Evolutionary conservation across 2,329 filamentous ascomycete species (phyloP), one percentile per base, ranked within the genome.

Genomic region (Aureobasidium sp.): DNA sequence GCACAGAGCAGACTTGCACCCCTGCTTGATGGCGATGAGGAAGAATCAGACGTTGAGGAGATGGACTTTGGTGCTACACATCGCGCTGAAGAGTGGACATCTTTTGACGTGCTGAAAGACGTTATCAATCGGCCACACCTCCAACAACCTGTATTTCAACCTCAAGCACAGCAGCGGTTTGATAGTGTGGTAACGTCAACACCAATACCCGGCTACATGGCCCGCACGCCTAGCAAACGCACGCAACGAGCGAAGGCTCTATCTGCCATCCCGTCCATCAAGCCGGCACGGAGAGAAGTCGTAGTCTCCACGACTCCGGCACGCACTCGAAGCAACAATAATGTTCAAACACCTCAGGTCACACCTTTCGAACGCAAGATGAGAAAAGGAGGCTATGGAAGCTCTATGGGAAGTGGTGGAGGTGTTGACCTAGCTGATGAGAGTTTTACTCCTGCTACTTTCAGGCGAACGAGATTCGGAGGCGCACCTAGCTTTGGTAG

Each of bases 161-260:
- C 8, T 2, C 37, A 27, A 17, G 20, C 20, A 36, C 55, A 26
- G 20, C 55, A 44, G 27, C 27, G 36, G 7, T 55, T 55, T 9
- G 52, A 56, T 32, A 57, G 41, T n/a, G 52, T 12, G 13, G 23
- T 55, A 42, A 20, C 57, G 57, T 53, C 57, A 12, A 57, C 44
- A 26, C 67, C 68, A 0, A 37, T 67, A 2, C 68, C 69, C 2
- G 75, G 75, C 0, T 80, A 81, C 59, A 72, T 80, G 61, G 29
- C 53, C 2, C 76, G 78, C 42, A 80, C 79, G 34, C 79, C 79
- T 0, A 77, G 75, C 46, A 77, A 76, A 62, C 71, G 75, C 27
- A 69, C 75, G 0, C 74, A 70, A 2, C 66, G 74, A 1, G 68
- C 70, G 1, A 75, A 73, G 62, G 66, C 71, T 10, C 67, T 67